phyloP scores from a whole-genome alignment of 352 stramenopile species.

The Globisporangium heterothallicum region DNA sequence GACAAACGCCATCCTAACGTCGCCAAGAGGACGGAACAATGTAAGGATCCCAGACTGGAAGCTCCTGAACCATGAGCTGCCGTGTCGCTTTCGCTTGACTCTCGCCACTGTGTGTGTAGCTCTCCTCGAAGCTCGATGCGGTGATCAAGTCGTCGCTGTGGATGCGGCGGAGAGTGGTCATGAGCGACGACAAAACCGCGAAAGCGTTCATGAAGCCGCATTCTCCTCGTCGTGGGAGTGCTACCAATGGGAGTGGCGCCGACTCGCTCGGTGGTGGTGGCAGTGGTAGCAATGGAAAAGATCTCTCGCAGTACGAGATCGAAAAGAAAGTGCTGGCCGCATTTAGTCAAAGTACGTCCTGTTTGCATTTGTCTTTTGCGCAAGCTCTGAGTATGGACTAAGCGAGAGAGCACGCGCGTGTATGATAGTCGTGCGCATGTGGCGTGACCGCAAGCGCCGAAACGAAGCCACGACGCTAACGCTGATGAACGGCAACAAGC shows the following conservation, averaged over 20 bases:
- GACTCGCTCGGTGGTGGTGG: not conserved
- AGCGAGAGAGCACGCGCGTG: no score
- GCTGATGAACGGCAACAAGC: conserved; percentile 47
- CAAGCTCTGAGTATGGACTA: no score
- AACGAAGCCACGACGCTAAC: conserved; percentile 43
- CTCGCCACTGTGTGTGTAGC: conserved; percentile 12
- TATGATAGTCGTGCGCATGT: conserved; percentile 68
- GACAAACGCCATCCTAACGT: conserved; percentile 3
- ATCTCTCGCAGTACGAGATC: conserved; percentile 18
- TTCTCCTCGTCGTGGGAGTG: conserved; percentile 18
- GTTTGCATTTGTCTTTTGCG: no score
- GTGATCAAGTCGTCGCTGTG: conserved; percentile 49
- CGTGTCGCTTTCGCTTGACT: not conserved
- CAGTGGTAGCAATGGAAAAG: conserved; percentile 9
- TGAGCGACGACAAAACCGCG: conserved; percentile 29
- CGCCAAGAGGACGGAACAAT: conserved; percentile 17
- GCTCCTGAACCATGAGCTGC: not conserved
- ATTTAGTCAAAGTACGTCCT: conserved; percentile 47
- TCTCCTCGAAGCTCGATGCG: conserved; percentile 56
- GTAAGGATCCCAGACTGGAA: not conserved
- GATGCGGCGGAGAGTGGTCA: conserved; percentile 53
- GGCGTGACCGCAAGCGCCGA: conserved; percentile 47
- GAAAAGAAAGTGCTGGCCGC: conserved; percentile 40
- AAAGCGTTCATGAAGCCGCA: conserved; percentile 7
- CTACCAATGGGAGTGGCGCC: not conserved